phyloP scores from a whole-genome alignment of 129 eudicot species.

The Helianthus tuberosus region DNA sequence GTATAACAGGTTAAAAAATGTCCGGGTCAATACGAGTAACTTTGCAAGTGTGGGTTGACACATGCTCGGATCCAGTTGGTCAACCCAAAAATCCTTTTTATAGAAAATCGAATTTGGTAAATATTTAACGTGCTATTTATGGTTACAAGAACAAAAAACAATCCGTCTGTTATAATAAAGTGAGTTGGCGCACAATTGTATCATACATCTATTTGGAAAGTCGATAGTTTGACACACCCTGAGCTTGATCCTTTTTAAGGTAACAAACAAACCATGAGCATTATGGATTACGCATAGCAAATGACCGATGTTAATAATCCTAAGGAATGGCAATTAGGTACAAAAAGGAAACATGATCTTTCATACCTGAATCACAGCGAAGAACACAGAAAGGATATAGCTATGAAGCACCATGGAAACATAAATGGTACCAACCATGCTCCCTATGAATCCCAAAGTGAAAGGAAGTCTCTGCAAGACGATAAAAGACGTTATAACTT shows the following conservation, averaged over 20 bases:
- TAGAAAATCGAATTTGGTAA: neutral
- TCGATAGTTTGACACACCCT: constrained; percentile 1
- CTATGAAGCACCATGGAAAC: constrained; percentile 99
- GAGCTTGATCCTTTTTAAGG: neutral
- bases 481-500: neutral
- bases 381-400: constrained; percentile 83
- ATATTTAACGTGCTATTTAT: neutral
- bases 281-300: neutral
- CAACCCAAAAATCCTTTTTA: neutral
- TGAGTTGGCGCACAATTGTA: neutral
- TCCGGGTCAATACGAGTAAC: neutral
- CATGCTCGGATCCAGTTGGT: neutral
- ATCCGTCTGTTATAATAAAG: neutral
- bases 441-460: constrained; percentile 79
- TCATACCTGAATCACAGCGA: constrained; percentile 85
- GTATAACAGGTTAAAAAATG: neutral
- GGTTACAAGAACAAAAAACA: neutral
- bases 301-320: neutral
- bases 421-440: constrained; percentile 87
- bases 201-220: neutral
- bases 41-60: neutral
- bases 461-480: constrained; percentile 86
- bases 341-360: constrained; percentile 7
- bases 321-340: neutral
- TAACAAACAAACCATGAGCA: constrained; percentile 3